Percentiles rank a stretch among this genome's conserved stretches.
Conservation (phyloP, 1,139 yeast species). For the Sugiyamaella neomexicana region DNA sequence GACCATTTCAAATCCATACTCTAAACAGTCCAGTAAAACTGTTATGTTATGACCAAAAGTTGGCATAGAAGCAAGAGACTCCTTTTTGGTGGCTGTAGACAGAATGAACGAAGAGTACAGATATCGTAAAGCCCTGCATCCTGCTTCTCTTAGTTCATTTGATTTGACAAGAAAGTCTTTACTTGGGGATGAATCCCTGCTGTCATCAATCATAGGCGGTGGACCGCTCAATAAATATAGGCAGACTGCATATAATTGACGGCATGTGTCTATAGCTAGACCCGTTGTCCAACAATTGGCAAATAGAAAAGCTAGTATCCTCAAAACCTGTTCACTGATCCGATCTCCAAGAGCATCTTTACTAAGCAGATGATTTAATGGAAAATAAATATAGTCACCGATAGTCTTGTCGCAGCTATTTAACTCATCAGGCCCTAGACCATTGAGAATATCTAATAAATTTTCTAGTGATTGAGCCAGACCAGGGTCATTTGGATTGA, state of each 20-base stretch:
- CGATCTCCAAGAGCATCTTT: conserved; percentile 44
- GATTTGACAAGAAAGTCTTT: conserved; percentile 36
- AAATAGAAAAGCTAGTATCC: conserved; percentile 46
- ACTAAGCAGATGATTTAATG: conserved; percentile 54
- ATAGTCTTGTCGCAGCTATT: conserved; percentile 34
- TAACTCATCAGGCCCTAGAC: conserved; percentile 22
- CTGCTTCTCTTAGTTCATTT: conserved; percentile 47
- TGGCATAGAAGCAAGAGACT: conserved; percentile 38
- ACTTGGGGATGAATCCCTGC: conserved; percentile 23
- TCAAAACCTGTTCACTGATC: conserved; percentile 47
- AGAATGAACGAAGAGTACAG: conserved; percentile 42
- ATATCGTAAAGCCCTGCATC: conserved; percentile 41
- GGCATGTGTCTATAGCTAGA: conserved; percentile 45
- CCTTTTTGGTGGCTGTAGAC: conserved; percentile 16
- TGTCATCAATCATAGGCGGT: conserved; percentile 32
- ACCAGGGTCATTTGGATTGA: conserved; percentile 37
- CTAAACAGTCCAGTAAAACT: conserved; percentile 44
- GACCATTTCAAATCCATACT: conserved; percentile 32
- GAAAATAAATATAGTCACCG: conserved; percentile 65
- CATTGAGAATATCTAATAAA: conserved; percentile 21
- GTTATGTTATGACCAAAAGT: conserved; percentile 51
- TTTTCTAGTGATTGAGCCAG: conserved; percentile 38
- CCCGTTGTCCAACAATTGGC: conserved; percentile 51
- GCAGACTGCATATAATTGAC: conserved; percentile 52
- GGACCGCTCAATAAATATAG: conserved; percentile 50